phyloP scores from a whole-genome alignment of 2,329 filamentous ascomycete species.

The Daldinia sp. region DNA sequence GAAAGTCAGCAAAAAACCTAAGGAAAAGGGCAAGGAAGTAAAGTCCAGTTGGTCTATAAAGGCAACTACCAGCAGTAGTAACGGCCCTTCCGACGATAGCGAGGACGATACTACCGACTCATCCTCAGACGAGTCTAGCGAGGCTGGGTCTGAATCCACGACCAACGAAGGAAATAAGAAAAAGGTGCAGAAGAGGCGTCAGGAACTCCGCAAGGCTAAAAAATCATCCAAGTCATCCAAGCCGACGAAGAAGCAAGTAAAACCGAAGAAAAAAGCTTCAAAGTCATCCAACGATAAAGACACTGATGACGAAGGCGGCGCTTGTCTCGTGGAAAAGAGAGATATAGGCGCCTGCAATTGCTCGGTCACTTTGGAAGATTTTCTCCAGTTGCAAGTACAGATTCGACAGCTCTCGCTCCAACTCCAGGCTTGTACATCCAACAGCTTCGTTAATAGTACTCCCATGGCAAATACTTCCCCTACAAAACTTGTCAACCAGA shows the following conservation, averaged over 20 bases:
- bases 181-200: constrained; percentile 44
- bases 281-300: constrained; percentile 37
- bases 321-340: constrained; percentile 30
- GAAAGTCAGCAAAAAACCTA: constrained; percentile 27
- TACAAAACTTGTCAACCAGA: constrained; percentile 7
- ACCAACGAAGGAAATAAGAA: constrained; percentile 42
- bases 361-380: too few species aligned
- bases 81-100: constrained; percentile 32
- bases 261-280: constrained; percentile 33
- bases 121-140: constrained; percentile 39
- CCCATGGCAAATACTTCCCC: constrained; percentile 5
- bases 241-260: constrained; percentile 34
- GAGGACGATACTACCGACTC: constrained; percentile 34
- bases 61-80: constrained; percentile 19
- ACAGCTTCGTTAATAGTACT: background rate
- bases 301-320: constrained; percentile 29
- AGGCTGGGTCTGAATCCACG: constrained; percentile 42
- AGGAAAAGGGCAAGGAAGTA: constrained; percentile 29
- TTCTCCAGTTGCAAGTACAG: constrained; percentile 43
- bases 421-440: constrained; percentile 17
- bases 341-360: constrained; percentile 16
- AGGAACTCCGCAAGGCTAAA: constrained; percentile 43
- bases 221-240: constrained; percentile 41
- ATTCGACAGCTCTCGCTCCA: constrained; percentile 35
- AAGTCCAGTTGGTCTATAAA: constrained; percentile 36